These are phyloP conservation scores for Ganoderma lingzhi DNA, from an alignment of 1,284 basidiomycete genomes.

Conservation along the genomic window DNA sequence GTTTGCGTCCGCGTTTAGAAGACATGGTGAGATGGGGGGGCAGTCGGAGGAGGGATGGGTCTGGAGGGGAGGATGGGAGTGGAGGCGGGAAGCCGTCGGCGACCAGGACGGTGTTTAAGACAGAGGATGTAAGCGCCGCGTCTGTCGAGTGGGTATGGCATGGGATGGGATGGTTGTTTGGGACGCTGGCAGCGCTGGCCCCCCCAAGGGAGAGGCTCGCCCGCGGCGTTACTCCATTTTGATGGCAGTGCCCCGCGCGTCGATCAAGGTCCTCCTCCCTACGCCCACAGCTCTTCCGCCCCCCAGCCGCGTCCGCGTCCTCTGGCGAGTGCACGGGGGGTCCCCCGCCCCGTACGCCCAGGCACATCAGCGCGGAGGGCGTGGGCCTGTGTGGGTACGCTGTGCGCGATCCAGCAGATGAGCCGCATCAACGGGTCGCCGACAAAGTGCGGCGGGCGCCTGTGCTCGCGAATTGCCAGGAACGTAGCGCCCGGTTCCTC, in stretches of 20 bases:
- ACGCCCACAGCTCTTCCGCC: conserved; percentile 4
- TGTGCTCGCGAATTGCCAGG: neutral
- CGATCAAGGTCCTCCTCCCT: conserved; percentile 24
- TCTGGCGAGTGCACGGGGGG: neutral
- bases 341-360: neutral
- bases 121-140: conserved; percentile 35
- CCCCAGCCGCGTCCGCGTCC: neutral
- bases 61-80: conserved; percentile 32
- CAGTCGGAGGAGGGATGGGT: conserved; percentile 28
- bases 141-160: conserved; percentile 7
- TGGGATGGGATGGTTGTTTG: conserved; percentile 24
- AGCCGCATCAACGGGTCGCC: conserved; percentile 6
- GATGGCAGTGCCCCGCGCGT: conserved; percentile 33
- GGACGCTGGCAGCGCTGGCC: conserved; percentile 23
- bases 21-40: conserved; percentile 58
- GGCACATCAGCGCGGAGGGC: conserved; percentile 1
- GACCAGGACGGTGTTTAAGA: conserved; percentile 36
- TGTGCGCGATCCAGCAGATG: neutral
- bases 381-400: neutral
- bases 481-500: neutral
- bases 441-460: conserved; percentile 5
- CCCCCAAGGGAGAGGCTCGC: conserved; percentile 11
- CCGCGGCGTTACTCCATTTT: conserved; percentile 25
- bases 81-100: conserved; percentile 35
- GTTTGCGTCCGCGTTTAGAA: conserved; percentile 88